Percentiles rank a stretch among this genome's conserved stretches.
These are phyloP conservation scores for Saturnispora galanensis DNA, from an alignment of 805 yeast species.

Conservation along the genomic window DNA sequence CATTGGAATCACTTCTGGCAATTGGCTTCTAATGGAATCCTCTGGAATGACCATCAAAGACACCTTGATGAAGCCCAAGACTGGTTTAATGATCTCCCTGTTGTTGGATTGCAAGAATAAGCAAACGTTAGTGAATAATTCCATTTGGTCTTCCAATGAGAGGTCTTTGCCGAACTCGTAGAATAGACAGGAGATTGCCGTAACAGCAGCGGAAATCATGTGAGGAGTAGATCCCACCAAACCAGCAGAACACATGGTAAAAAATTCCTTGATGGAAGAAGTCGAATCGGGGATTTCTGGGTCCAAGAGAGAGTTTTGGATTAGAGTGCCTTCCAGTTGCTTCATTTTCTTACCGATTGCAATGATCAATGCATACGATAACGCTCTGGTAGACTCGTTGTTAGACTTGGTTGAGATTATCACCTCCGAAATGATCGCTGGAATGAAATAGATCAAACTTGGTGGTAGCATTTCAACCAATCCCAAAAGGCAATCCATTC, in stretches of 20 bases:
- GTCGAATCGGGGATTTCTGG: constrained; percentile 48
- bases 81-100: constrained; percentile 87
- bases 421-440: constrained; percentile 75
- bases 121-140: constrained; percentile 78
- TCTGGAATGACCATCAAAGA: constrained; percentile 76
- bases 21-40: constrained; percentile 57
- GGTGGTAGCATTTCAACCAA: constrained; percentile 55
- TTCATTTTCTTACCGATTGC: constrained; percentile 74
- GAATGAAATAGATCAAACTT: constrained; percentile 64
- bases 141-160: constrained; percentile 50
- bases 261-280: constrained; percentile 70
- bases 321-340: constrained; percentile 45
- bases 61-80: constrained; percentile 90
- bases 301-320: constrained; percentile 55
- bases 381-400: constrained; percentile 83
- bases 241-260: constrained; percentile 94
- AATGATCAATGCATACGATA: constrained; percentile 65
- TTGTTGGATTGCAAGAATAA: constrained; percentile 83
- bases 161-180: constrained; percentile 73
- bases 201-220: constrained; percentile 94
- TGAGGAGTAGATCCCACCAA: constrained; percentile 88
- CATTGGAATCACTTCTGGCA: constrained; percentile 56
- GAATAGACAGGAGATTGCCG: constrained; percentile 77
- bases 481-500: constrained; percentile 58
- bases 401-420: constrained; percentile 85